Evolutionary conservation across 345 rosid genomes (phyloP), one percentile per base, ranked within the genome.

Genomic region (Toxicodendron radicans): DNA sequence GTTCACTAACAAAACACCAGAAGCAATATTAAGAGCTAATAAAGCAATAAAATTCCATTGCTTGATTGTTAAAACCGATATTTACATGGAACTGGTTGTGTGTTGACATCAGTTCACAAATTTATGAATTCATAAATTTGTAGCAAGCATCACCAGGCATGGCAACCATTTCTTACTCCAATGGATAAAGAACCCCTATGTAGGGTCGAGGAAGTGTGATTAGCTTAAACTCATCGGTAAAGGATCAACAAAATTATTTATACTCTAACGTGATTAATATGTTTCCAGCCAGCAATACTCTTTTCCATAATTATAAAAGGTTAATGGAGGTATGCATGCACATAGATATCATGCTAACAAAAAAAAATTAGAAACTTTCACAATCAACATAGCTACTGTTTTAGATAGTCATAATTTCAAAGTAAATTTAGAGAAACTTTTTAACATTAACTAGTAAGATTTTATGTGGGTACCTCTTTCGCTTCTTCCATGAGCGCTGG

Each of bases 401-500:
- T 27, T 27, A 66, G 13, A 49, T 27, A 27, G 43, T 49, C 13
- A 20, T 66, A 20, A 43, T n/a, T 30, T 71, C 52, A 30, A 66
- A 57, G 35, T 30, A 48, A 2, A 68, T 49, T 27, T 51, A 60
- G n/a, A 21, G 54, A 64, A 16, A 5, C 54, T 73, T 69, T 12
- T 70, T 20, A 30, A 24, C 13, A 48, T 70, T 43, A 64, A 58
- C 58, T 72, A 49, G 51, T 16, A 65, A 59, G 27, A 67, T 45
- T 20, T 73, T 58, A 30, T 21, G 58, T 7, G 16, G 21, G 21
- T 80, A 95, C 99, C 97, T 91, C 91, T 87, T 92, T 92, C 62
- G 99, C 93, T 87, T 95, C 90, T 82, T 95, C 94, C 97, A 91
- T 91, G 62, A 95, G 95, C 79, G 87, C 97, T 74, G 80, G 82